These are phyloP conservation scores for Hysterangium stoloniferum DNA, from an alignment of 768 basidiomycete species.

Conservation along the genomic window DNA sequence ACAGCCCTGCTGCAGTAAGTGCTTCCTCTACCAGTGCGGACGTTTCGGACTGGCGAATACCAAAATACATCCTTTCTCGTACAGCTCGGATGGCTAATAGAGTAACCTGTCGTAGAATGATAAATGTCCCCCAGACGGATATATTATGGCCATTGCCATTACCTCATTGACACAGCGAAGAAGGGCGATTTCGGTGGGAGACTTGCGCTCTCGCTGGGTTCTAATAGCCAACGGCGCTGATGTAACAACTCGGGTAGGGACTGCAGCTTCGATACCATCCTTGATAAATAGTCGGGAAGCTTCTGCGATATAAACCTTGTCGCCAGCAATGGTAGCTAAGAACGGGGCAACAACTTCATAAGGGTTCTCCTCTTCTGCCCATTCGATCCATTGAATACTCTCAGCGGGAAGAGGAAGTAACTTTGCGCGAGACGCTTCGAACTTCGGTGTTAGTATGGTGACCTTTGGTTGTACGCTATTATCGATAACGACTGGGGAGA, in stretches of 20 bases:
- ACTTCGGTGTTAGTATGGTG: conserved; percentile 64
- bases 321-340: conserved; percentile 18
- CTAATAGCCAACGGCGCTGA: conserved; percentile 48
- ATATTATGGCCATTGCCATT: background rate
- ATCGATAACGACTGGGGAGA: conserved; percentile 31
- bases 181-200: conserved; percentile 56
- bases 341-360: conserved; percentile 39
- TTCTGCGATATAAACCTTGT: conserved; percentile 53
- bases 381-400: conserved; percentile 29
- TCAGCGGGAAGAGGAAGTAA: conserved; percentile 44
- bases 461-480: conserved; percentile 34
- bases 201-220: conserved; percentile 70
- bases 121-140: background rate
- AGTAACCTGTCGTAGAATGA: conserved; percentile 46
- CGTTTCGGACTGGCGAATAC: conserved; percentile 72
- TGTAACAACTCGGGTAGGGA: conserved; percentile 28
- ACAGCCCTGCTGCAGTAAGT: conserved; percentile 50
- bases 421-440: conserved; percentile 67
- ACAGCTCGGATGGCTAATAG: conserved; percentile 65
- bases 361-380: conserved; percentile 60
- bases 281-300: conserved; percentile 54
- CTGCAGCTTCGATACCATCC: conserved; percentile 49
- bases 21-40: conserved; percentile 47
- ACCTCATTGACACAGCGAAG: conserved; percentile 80
- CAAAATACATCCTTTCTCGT: conserved; percentile 50